Conservation (phyloP, 1,284 basidiomycete species). For the Testicularia cyperi region DNA sequence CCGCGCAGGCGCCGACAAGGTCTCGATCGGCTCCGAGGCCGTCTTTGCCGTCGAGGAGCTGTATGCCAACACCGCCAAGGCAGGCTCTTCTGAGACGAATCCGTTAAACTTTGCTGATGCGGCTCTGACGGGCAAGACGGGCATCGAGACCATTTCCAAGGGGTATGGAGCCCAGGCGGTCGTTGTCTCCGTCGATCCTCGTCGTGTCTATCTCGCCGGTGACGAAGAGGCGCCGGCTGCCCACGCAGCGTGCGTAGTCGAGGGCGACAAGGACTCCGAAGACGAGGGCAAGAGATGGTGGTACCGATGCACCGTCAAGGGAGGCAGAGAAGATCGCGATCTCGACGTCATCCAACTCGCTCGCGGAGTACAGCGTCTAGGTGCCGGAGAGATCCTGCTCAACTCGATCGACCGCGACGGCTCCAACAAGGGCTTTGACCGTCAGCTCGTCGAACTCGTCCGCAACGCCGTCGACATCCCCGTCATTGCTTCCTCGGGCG, state of each 20-base stretch:
- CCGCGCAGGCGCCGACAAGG: constrained; percentile 93
- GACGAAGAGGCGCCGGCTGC: constrained; percentile 62
- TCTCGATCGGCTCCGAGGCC: constrained; percentile 92
- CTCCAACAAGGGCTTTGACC: constrained; percentile 87
- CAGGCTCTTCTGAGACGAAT: constrained; percentile 64
- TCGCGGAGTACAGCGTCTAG: constrained; percentile 80
- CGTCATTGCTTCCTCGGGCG: constrained; percentile 88
- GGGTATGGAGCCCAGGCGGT: constrained; percentile 96
- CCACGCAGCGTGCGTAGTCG: constrained; percentile 52
- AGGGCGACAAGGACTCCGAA: constrained; percentile 64
- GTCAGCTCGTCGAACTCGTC: constrained; percentile 74
- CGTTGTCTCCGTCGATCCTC: constrained; percentile 95
- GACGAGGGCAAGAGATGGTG: constrained; percentile 75
- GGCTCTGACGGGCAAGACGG: constrained; percentile 65
- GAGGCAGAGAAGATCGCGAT: constrained; percentile 82
- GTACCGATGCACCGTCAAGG: constrained; percentile 97
- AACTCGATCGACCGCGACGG: constrained; percentile 98
- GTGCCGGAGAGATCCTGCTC: constrained; percentile 91
- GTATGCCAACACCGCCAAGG: constrained; percentile 69
- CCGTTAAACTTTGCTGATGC: constrained; percentile 40
- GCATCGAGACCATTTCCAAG: constrained; percentile 87
- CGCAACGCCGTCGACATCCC: constrained; percentile 79
- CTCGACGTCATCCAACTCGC: constrained; percentile 92
- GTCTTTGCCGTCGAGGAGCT: constrained; percentile 89
- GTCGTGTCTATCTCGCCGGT: constrained; percentile 78